Evolutionary conservation across 306 rosid species (phyloP), one percentile per base, ranked within the genome.

Genomic region (Astragalus membranaceus): DNA sequence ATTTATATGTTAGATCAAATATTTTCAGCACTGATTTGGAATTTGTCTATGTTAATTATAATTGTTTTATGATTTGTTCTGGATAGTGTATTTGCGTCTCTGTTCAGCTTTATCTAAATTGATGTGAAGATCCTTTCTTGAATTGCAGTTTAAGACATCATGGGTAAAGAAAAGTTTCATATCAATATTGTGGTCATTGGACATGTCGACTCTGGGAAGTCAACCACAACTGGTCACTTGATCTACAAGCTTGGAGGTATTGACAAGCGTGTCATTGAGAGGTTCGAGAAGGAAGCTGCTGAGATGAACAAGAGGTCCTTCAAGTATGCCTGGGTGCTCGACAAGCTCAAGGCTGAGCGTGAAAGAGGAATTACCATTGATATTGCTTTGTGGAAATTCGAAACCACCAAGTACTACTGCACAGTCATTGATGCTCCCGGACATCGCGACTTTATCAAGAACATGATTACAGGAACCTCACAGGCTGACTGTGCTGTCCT

Each of bases 171-270:
- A 46, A 75, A 75, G 75, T 23, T 49, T 58, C 80, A 75, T 57
- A 79, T 79, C 8, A 79, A 59, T 72, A 79, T 79, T 67, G 83
- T 73, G 0, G 83, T 79, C 71, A 79, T 79, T 52, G 83, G 83
- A 50, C 83, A 79, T 67, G 83, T 79, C 48, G 79, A 79, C 83
- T 73, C 64, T 49, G 80, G 80, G 5, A 76, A 76, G n/a, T 76
- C 80, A 4, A 76, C 80, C 1, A 76, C 80, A 29, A 79, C 79
- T 10, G 79, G 83, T 41, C 79, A 26, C 30, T 26, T 26, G 30
- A 26, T 26, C 30, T 26, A 26, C 30, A 26, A 26, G 30, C 30
- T 26, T 26, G 30, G 30, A 26, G 30, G 30, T 26, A 26, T 26
- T 26, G 30, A 26, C 30, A 26, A 26, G 30, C 30, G 30, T 26